Percentiles rank a stretch among this genome's conserved stretches.
phyloP scores from a whole-genome alignment of 768 basidiomycete species.

The Glaciozyma antarctica region DNA sequence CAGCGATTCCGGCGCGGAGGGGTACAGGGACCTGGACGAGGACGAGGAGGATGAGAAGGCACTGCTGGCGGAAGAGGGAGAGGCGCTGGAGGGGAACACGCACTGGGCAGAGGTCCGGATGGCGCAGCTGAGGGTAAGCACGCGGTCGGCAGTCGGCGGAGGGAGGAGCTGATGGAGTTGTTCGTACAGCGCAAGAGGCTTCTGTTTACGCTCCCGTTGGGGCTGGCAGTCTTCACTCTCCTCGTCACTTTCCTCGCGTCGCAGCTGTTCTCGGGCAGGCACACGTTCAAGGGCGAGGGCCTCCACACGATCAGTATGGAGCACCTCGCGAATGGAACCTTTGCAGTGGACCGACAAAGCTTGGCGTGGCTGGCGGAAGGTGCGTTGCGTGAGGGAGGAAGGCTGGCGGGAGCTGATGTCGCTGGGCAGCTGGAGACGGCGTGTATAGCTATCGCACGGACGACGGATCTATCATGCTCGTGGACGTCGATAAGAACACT shows the following conservation, averaged over 20 bases:
- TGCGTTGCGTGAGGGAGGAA: conserved; percentile 38
- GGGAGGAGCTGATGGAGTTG: background rate
- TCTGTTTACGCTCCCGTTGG: background rate
- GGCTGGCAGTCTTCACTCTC: conserved; percentile 2
- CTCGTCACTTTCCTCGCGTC: background rate
- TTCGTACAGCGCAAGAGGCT: conserved; percentile 5
- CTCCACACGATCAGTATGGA: conserved; percentile 13
- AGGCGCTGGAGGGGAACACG: background rate
- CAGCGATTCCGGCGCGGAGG: background rate
- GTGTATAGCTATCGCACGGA: conserved; percentile 60
- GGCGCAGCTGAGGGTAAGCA: background rate
- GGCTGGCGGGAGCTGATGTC: background rate
- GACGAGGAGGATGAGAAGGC: conserved; percentile 1
- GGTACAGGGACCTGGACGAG: background rate
- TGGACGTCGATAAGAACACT: conserved; percentile 66
- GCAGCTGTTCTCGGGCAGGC: background rate
- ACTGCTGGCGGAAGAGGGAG: background rate
- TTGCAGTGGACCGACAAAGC: conserved; percentile 44
- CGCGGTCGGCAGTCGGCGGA: too few relatives aligned
- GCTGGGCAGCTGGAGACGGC: conserved; percentile 72
- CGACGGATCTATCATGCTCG: conserved; percentile 61
- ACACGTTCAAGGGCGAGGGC: conserved; percentile 17
- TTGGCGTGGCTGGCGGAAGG: conserved; percentile 91
- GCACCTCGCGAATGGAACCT: conserved; percentile 83
- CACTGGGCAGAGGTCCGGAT: background rate